Evolutionary conservation across 2,329 filamentous ascomycete genomes (phyloP), one percentile per base, ranked within the genome.

Genomic region (Curvularia spicifera): DNA sequence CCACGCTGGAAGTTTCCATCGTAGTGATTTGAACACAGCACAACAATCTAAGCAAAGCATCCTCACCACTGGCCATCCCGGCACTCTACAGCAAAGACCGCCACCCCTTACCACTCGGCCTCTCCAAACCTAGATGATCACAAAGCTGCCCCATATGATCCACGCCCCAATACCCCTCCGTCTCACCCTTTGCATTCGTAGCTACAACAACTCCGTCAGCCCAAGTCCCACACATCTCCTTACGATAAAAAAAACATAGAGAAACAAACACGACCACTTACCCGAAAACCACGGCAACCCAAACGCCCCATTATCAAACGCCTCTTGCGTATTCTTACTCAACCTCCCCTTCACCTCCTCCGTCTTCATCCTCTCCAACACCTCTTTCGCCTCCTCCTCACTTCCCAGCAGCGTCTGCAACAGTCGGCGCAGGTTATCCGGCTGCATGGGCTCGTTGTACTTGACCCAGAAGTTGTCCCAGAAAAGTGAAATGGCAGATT

Each of bases 241-340:
- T 35, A 53, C 15, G 37, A 47, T 12, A 40, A 51, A 54, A 42
- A 28, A 6, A 3, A 28, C 26, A 10, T 10, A 18, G 13, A 49
- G 18, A 37, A 13, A 24, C 22, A 24, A 15, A 18, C 31, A 70
- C 71, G 66, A 28, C 26, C 5, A 28, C 29, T 31, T 47, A 78
- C 74, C 74, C 51, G 79, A 73, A 67, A 86, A 84, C 82, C 84
- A 88, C 2, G 86, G 86, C 52, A 88, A 67, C 1, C 86, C 86
- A 77, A 89, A 89, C 1, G 83, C 84, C 1, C 84, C 86, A 24
- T 81, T 78, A 24, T 75, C 72, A 24, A 87, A 77, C 1, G 84
- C 83, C 50, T 70, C 62, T 13, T 85, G 78, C 1, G 84, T 86
- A 57, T 85, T 85, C 24, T 73, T 74, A 5, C 60, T 67, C 64